Evolutionary conservation across 768 basidiomycete genomes (phyloP), one percentile per base, ranked within the genome.

Genomic region (Leccinum imitatum): DNA sequence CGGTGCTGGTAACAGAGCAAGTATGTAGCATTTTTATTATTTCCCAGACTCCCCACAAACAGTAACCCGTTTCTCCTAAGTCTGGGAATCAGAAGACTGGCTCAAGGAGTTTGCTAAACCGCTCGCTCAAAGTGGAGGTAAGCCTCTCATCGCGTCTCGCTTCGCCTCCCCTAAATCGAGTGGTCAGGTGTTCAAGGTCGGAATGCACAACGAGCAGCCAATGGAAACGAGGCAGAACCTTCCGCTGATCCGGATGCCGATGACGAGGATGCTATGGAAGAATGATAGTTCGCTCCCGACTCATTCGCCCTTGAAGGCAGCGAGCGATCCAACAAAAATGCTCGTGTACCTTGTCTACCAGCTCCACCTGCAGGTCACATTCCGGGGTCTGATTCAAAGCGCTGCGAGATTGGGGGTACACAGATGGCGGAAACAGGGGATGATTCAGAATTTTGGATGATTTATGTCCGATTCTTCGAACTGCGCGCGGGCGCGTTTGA

Each of bases 61-160:
- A 25, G 50, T 59, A 54, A 64, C 25, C 54, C 13, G 27, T 37
- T 17, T 30, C 59, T 35, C 58, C 9, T 0, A 68, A 96, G 95
- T 98, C 64, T 98, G 95, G 95, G 92, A 95, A 70, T 89, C 91
- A 0, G 95, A 98, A 74, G 94, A 97, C 62, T 98, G 95, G 95
- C 76, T 96, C 31, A 78, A 86, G 72, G 80, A 89, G 67, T 79
- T 95, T 72, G 87, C 89, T 3, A 91, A 93, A 68, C 90, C 91
- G 11, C 76, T 90, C 53, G 82, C 84, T 13, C 81, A 87, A 65
- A 87, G 87, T 65, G 90, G 89, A 76, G 91, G 91, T 87, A 61
- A 59, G 78, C 15, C 8, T 54, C 23, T 35, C 46, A 71, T 25
- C 35, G 51, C 30, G 54, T 53, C 50, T 39, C 56, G 19, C 17